Evolutionary conservation across 768 basidiomycete genomes (phyloP), one percentile per base, ranked within the genome.

Genomic region (Russula sp.): DNA sequence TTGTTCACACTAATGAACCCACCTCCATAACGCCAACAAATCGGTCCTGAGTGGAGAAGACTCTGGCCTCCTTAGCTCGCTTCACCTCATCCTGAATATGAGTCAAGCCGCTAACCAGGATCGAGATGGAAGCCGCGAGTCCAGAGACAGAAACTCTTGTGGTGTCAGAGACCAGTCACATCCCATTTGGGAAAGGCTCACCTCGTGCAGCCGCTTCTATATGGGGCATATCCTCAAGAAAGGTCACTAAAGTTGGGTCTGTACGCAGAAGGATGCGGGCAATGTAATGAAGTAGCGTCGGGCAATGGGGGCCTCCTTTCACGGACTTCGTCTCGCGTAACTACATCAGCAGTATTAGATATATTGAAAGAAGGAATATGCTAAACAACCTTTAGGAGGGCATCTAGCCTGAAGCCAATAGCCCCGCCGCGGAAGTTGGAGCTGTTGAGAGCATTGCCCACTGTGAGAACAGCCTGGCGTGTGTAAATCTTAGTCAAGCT

Each of bases 261-360:
- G 79, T 79, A 35, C 85, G 81, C 59, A 89, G 68, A 16, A 96
- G 77, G 7, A 89, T 79, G 50, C 82, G 80, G 13, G 90, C 91
- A n/a, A 96, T 71, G 70, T 93, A 96, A 71, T 96, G 94, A 13
- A 97, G 77, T n/a, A 98, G 75, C 0, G 93, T 96, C 0, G 93
- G 92, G 66, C 91, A 95, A 7, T 83, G 83, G 0, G 82, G 52
- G 0, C 82, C 81, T 0, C 81, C 82, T 59, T 82, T 86, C 0
- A 81, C 83, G 0, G 90, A 89, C 73, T 83, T 90, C 8, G 87
- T 93, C 66, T 94, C 92, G 69, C 84, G 87, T 74, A 93, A 73
- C 93, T 96, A 64, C 36, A 22, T 50, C 13, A 38, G 4, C 18
- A 38, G 8, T 39, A 41, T 22, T 22, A 63, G 20, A 22, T n/a